Percentiles rank a stretch among this genome's conserved stretches.
These are phyloP conservation scores for Sporisorium scitamineum DNA, from an alignment of 1,284 basidiomycete species.

Conservation along the genomic window DNA sequence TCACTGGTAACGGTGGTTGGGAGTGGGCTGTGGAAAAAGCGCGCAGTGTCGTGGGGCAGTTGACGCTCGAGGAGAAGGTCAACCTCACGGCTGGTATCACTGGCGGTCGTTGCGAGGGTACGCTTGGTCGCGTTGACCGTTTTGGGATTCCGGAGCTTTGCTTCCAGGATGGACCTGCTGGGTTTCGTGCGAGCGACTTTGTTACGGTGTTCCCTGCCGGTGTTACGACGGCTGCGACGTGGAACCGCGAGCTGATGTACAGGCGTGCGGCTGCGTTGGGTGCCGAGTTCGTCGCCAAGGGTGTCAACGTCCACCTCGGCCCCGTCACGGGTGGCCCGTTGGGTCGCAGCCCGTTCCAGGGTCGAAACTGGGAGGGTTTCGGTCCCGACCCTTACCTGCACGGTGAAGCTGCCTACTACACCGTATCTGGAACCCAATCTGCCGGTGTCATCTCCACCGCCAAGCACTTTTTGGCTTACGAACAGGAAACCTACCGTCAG, in stretches of 20 bases:
- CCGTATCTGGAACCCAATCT: constrained; percentile 38
- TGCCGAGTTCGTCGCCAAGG: constrained; percentile 43
- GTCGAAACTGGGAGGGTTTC: constrained; percentile 49
- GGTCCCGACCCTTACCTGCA: constrained; percentile 46
- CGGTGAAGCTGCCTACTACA: constrained; percentile 43
- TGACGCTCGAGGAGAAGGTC: constrained; percentile 52
- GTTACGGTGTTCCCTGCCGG: constrained; percentile 50
- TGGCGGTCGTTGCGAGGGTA: constrained; percentile 39
- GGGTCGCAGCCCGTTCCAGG: constrained; percentile 39
- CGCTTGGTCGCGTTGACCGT: constrained; percentile 37
- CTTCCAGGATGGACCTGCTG: constrained; percentile 48
- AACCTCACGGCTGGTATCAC: constrained; percentile 44
- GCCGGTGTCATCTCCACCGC: constrained; percentile 39
- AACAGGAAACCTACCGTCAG: constrained; percentile 45
- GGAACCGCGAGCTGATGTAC: constrained; percentile 43
- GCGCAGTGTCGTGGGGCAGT: constrained; percentile 27
- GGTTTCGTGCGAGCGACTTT: constrained; percentile 46
- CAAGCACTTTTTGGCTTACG: constrained; percentile 51
- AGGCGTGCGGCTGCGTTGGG: constrained; percentile 37
- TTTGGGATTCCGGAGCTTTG: constrained; percentile 49
- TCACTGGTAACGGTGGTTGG: constrained; percentile 46
- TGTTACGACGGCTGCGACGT: constrained; percentile 48
- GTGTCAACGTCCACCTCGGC: constrained; percentile 43
- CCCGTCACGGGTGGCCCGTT: constrained; percentile 67
- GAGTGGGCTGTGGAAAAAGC: constrained; percentile 42